A percentile compares a stretch with the other conserved stretches of the same genome.
phyloP scores from a whole-genome alignment of 257 asterid species.

The Solanum arcanum region DNA sequence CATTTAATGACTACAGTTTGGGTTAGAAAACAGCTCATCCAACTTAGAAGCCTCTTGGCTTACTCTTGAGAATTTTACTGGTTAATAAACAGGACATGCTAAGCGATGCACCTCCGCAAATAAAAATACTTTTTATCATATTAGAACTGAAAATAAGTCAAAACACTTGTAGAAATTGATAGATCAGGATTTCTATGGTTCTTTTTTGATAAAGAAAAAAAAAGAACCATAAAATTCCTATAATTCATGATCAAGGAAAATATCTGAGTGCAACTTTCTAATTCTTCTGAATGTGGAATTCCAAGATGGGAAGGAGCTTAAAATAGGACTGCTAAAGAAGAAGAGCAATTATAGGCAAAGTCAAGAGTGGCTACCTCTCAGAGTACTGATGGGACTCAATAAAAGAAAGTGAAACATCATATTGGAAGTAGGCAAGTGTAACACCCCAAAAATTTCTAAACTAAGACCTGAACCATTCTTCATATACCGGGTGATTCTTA shows the following conservation, averaged over 20 bases:
- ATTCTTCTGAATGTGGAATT: background rate
- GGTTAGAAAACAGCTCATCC: background rate
- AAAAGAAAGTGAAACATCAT: background rate
- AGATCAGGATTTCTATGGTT: background rate
- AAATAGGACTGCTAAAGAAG: background rate
- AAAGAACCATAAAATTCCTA: no score
- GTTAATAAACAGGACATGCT: background rate
- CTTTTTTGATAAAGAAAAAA: background rate
- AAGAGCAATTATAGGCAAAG: background rate
- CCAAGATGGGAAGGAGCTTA: background rate
- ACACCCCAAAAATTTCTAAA: no score
- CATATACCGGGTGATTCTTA: no score
- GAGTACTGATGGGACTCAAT: background rate
- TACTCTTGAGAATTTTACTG: background rate
- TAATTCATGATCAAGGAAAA: background rate
- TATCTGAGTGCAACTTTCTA: background rate
- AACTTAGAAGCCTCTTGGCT: background rate
- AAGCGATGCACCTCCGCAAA: background rate
- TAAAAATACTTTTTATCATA: background rate
- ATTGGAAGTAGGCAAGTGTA: background rate
- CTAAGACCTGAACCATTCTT: no score
- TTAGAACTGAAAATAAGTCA: background rate
- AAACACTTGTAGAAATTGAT: background rate
- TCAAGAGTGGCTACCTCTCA: background rate
- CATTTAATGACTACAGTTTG: background rate